Base-by-base conservation (phyloP, 257 asterid species). In the Jasminum sambac region DNA sequence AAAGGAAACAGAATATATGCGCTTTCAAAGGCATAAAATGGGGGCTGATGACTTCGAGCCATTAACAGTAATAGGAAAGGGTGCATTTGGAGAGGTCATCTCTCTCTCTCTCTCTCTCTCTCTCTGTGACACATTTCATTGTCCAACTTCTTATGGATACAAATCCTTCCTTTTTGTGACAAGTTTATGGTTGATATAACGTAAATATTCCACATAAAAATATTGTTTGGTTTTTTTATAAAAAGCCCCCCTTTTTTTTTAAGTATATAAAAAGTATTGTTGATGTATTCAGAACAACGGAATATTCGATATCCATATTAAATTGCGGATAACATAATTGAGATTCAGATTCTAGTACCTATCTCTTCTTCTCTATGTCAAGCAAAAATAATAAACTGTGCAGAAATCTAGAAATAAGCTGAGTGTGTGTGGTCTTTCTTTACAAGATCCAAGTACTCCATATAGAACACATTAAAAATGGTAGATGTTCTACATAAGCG, bases 21-120 rank as follows among this genome's bases (percentile, higher is more conserved):
- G 98, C 73, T 86, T 80, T 79, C 98, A 92, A 86, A 92, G 98
- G 90, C 98, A 90, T 83, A 92, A 92, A 85, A 90, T 92, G 96
- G 97, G 98, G 40, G 86, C 96, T 76, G 98, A 92, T 79, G 98
- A 92, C 78, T 92, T 92, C 74, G 98, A 90, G 89, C 97, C 91
- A 21, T 75, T 92, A 79, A 92, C 98, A 63, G 89, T 92, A 95
- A 92, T 92, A 37, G 97, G 97, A 42, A 90, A 90, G 90, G 98
- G 98, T 74, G 97, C 98, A 65, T 92, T 92, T 81, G 97, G 98
- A 21, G 98, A 92, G 97, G 98, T 92, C 65, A 66, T 57, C 72
- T 72, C 63, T 69, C 66, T 65, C 62, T 76, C 79, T 44, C 65
- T 70, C 77, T 69, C 71, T 19, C 69, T 72, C 36, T 72, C 48